Base-by-base conservation (phyloP, 805 yeast genomes). In the Pichia paraexigua region DNA sequence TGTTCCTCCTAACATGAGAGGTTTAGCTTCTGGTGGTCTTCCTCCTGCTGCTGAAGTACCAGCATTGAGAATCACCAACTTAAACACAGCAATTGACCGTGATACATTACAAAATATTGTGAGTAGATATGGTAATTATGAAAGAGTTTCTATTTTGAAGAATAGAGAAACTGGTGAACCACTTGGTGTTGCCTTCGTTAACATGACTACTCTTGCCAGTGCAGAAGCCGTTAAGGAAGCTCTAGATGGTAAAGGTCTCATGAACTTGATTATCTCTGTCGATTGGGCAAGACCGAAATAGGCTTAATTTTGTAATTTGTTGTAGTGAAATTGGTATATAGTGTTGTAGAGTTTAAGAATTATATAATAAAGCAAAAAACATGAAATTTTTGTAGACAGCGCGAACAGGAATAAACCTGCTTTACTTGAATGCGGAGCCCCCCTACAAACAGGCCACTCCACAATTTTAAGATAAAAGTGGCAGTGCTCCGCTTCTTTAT, bases 171-270 rank as follows among this genome's bases (percentile, higher is more conserved):
- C 98, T 27, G 94, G 96, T 58, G 85, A 84, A 70, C 87, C 96
- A 44, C 86, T 89, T 73, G 99, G 99, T 65, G 82, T 92, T 70
- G 98, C 98, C 7, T 94, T 88, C 70, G 95, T 91, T 58, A 84
- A 92, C 54, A 87, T 87, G 68, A 79, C 77, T 53, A 77, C 82
- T 51, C 81, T 81, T 64, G 68, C 70, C 52, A 73, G 72, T 59
- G 99, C 98, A 43, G 83, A 86, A 70, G 69, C 67, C 58, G 98
- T 97, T 48, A 74, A 85, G 71, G 82, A 85, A 56, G 66, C 67
- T 56, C 77, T 90, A 70, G 78, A 94, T 68, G 97, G 97, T 63
- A 85, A 82, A 75, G 96, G 97, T 77, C 86, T 85, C 78, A 87
- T 85, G 79, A 86, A 84, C 63, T 77, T 92, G 79, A 90, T 92